Evolutionary conservation across 2,329 filamentous ascomycete species (phyloP), one percentile per base, ranked within the genome.

Genomic region (Aspergillus clavatus): DNA sequence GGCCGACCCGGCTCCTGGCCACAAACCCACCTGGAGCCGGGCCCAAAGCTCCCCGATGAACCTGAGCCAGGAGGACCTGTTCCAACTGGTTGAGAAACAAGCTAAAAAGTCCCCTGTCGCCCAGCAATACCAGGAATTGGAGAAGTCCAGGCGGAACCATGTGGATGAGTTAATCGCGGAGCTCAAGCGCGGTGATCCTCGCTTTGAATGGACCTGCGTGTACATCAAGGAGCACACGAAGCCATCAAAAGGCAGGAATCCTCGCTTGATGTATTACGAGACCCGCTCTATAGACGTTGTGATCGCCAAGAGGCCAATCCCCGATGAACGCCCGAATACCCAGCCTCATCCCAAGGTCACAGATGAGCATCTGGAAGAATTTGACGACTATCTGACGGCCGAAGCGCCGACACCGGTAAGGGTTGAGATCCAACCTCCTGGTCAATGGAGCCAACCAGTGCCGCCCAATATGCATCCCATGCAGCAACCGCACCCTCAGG

Each of bases 141-240:
- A 58, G 1, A 51, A 52, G 12, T 37, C 50, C 19, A 66, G 62
- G 27, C 60, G 61, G 3, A 47, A 53, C 5, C 66, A 67, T 48
- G 60, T 72, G 31, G 61, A 66, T 18, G 51, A 56, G 14, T 45
- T 72, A 19, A 60, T 71, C 12, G 52, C 61, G 12, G 62, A 66
- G 36, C 59, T 61, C 31, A 60, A 57, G 33, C 47, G 48, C 4
- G 49, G 45, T 12, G 59, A 69, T 24, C 53, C 55, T 12, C 52
- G 54, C 4, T 66, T 63, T 12, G 58, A 66, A 47, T 71, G 67
- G 65, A 61, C 51, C n/a, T 67, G 58, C 38, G 65, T 61, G n/a
- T 69, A 68, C 48, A 57, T 65, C 19, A 61, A 65, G 38, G 61
- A 61, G 40, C 55, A 61, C 5, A 51, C 60, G 21, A 54, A 58